Evolutionary conservation across 257 asterid genomes (phyloP), one percentile per base, ranked within the genome.

Genomic region (Jacaranda mimosifolia): DNA sequence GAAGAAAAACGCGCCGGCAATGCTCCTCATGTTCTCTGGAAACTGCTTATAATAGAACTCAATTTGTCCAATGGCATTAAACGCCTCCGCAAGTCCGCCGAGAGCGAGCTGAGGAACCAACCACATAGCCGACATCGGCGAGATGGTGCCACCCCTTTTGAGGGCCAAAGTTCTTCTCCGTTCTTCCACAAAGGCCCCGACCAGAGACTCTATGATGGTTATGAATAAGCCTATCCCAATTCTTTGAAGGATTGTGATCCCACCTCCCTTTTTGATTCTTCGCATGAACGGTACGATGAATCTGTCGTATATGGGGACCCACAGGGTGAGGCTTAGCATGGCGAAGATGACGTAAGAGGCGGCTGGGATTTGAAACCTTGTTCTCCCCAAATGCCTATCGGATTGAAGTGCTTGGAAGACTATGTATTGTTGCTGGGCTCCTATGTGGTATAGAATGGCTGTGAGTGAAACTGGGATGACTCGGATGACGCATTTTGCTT

Each of bases 21-120:
- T 67, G 75, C 96, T 90, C 81, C 92, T 87, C 96, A 92, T 88
- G 66, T 90, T 90, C 87, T 92, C 97, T 0, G 97, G 97, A 72
- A 89, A 86, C 81, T 92, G 90, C 78, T 87, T 89, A 75, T 90
- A 88, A 69, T 78, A 90, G 48, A 90, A 87, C 59, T 92, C 97
- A 3, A 86, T 56, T 63, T 87, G 96, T 0, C 90, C 97, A 35
- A 89, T 86, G 13, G 88, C 76, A 8, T 84, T 76, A 63, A 90
- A 90, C 15, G 91, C 92, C 85, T 92, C 97, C 0, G 94, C 86
- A 0, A 90, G 66, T 7, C 97, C 97, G 4, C 83, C 83, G 17
- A 90, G 55, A 0, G 82, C 79, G 21, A 88, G 81, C 82, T 92
- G 96, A 7, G 97, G 97, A 19, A 90, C 88, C 63, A 90, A 21